Evolutionary conservation across 257 asterid species (phyloP).

Genomic region (Capsicum baccatum): DNA sequence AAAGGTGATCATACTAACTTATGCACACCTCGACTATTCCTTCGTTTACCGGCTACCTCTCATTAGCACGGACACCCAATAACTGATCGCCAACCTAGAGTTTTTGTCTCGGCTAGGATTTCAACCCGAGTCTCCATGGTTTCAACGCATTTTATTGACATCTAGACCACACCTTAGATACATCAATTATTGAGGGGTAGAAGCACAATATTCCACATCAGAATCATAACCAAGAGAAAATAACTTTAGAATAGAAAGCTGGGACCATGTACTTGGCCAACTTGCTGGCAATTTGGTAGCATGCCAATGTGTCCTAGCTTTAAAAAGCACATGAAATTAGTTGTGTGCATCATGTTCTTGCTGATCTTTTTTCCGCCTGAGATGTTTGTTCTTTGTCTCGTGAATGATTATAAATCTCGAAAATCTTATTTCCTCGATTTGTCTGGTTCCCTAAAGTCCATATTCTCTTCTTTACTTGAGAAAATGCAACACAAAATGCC

Average conservation of each 20-base stretch:
- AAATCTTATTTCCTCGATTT: constrained; percentile 7
- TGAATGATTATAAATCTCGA: not conserved
- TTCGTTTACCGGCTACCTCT: not conserved
- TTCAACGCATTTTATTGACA: not conserved
- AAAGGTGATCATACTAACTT: not conserved
- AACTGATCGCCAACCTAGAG: not conserved
- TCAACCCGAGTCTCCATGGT: not conserved
- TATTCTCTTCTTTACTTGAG: constrained; percentile 6
- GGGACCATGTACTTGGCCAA: constrained; percentile 24
- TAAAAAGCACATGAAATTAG: constrained; percentile 17
- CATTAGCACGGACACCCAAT: not conserved
- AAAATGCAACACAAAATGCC: not conserved
- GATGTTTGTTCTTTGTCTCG: constrained; percentile 24
- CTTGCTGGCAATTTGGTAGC: constrained; percentile 2
- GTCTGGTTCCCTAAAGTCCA: not conserved
- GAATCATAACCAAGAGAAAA: constrained; percentile 17
- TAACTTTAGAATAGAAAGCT: not conserved
- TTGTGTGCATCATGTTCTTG: constrained; percentile 3
- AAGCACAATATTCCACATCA: not conserved
- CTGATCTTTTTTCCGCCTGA: not conserved
- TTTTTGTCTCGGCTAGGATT: not conserved
- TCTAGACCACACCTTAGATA: not conserved
- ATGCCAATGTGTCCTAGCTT: not conserved
- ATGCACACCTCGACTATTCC: not conserved
- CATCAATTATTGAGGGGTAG: not conserved